Conservation (phyloP, 1,139 yeast species). For the Scheffersomyces illinoinensis region DNA sequence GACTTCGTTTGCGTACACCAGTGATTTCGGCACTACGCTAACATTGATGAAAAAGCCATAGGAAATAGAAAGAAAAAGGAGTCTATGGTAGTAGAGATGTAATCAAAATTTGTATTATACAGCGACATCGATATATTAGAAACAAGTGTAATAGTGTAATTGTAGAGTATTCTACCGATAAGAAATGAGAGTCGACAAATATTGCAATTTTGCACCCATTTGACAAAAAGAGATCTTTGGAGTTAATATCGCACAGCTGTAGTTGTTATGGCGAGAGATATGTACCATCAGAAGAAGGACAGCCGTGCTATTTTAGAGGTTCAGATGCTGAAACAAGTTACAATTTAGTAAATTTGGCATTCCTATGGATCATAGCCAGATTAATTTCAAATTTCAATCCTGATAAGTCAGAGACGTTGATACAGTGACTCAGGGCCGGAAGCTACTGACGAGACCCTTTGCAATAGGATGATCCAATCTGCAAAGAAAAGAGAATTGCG, state of each 20-base stretch:
- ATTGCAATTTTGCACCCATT: background rate
- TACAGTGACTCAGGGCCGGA: background rate
- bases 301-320: too few relatives aligned
- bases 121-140: too few relatives aligned
- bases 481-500: background rate
- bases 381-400: background rate
- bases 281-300: too few relatives aligned
- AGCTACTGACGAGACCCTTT: background rate
- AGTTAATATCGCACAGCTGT: too few relatives aligned
- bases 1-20: constrained; percentile 34
- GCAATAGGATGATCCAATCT: background rate
- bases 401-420: background rate
- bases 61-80: background rate
- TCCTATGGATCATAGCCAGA: background rate
- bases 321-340: background rate
- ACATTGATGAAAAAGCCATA: constrained; percentile 10
- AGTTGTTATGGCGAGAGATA: too few relatives aligned
- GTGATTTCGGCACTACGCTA: constrained; percentile 32
- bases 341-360: background rate
- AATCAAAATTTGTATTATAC: too few relatives aligned
- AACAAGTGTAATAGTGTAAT: too few relatives aligned
- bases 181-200: background rate
- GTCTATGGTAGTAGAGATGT: background rate
- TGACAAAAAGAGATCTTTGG: background rate
- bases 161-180: too few relatives aligned